These are phyloP conservation scores for Mycena indigotica DNA, from an alignment of 768 basidiomycete genomes.

Conservation along the genomic window DNA sequence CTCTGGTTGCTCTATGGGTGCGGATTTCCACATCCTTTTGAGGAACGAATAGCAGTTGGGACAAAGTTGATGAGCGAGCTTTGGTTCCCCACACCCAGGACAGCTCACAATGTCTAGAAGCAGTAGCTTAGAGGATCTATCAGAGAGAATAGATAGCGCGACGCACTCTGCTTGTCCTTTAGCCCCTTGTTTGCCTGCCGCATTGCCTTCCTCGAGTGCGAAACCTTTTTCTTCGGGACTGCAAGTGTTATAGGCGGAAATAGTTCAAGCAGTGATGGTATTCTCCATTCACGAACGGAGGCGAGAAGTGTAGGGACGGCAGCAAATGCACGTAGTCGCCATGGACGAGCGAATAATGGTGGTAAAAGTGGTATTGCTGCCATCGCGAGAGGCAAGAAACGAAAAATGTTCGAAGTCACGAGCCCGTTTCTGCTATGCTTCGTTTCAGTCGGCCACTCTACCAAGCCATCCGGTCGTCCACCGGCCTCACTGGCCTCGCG, in stretches of 20 bases:
- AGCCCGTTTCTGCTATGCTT: conserved; percentile 57
- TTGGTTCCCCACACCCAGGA: conserved; percentile 85
- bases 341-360: conserved; percentile 14
- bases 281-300: conserved; percentile 33
- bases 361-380: conserved; percentile 29
- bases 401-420: conserved; percentile 40
- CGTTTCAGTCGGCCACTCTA: conserved; percentile 74
- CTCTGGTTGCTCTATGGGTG: too few species aligned
- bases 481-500: conserved; percentile 81
- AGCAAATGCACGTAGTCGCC: conserved; percentile 23
- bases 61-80: conserved; percentile 89
- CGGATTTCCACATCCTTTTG: conserved; percentile 65
- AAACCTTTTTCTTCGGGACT: conserved; percentile 92
- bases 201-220: conserved; percentile 95
- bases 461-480: conserved; percentile 73
- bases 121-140: not conserved
- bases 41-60: conserved; percentile 76
- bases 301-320: conserved; percentile 26
- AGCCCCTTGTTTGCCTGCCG: conserved; percentile 91
- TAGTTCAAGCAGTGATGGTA: conserved; percentile 60
- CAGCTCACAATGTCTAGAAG: conserved; percentile 84
- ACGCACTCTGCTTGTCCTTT: conserved; percentile 88
- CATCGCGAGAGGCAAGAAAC: conserved; percentile 31
- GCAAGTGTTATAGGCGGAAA: conserved; percentile 88
- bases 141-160: conserved; percentile 4